These are phyloP conservation scores for Penicillium mononematosum DNA, from an alignment of 495 filamentous ascomycete genomes.

Conservation along the genomic window DNA sequence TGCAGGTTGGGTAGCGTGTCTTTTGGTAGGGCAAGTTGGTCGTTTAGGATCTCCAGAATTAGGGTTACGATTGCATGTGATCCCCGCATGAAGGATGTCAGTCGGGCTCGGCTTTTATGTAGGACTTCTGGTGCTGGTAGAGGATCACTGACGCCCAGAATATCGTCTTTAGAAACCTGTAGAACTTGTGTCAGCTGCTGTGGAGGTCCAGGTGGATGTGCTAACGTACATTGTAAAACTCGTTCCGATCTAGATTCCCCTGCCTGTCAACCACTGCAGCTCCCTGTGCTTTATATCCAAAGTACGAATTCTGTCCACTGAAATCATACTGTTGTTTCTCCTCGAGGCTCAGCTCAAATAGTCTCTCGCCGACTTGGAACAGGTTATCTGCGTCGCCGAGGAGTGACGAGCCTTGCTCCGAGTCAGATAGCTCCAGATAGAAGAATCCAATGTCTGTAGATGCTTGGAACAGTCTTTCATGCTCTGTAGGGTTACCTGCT, in stretches of 20 bases:
- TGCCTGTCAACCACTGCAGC: constrained; percentile 48
- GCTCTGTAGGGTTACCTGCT: constrained; percentile 40
- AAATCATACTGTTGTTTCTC: constrained; percentile 57
- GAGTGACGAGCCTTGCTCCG: constrained; percentile 38
- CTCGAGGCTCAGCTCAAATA: constrained; percentile 50
- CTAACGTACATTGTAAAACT: constrained; percentile 60
- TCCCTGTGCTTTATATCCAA: constrained; percentile 59
- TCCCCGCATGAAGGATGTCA: constrained; percentile 47
- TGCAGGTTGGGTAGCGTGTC: constrained; percentile 50
- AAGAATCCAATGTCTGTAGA: constrained; percentile 62
- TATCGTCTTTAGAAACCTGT: constrained; percentile 53
- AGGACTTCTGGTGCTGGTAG: constrained; percentile 49
- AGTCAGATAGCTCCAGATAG: constrained; percentile 55
- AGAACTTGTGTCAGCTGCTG: constrained; percentile 1
- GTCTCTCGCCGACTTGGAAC: constrained; percentile 43
- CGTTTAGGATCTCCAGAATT: constrained; percentile 51
- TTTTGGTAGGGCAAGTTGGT: constrained; percentile 48
- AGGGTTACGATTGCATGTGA: constrained; percentile 50
- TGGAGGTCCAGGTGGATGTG: not conserved
- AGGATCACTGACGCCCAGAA: constrained; percentile 43
- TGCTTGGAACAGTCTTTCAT: constrained; percentile 44
- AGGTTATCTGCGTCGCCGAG: constrained; percentile 46
- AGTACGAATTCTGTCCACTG: constrained; percentile 39
- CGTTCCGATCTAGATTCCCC: constrained; percentile 56
- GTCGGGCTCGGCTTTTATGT: constrained; percentile 34